Base-by-base conservation (phyloP, 2,329 filamentous ascomycete genomes). In the Calonectria hongkongensis region DNA sequence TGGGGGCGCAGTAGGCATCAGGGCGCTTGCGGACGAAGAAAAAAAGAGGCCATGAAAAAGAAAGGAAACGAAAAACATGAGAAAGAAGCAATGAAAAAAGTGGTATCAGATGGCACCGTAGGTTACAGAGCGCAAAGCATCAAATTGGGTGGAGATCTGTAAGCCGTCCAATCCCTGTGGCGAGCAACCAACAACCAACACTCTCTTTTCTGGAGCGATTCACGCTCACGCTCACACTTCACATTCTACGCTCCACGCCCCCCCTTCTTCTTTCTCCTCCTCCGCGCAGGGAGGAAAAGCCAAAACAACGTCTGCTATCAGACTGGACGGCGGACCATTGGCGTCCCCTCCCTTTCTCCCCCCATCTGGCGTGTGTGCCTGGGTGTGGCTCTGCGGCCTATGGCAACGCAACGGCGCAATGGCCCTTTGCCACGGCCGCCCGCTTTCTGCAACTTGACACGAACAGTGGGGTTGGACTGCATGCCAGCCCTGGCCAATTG, bases 401-500 rank as follows among this genome's bases (percentile, higher is more conserved):
- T 69, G 47, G 25, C 67, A 41, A 33, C 36, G 25, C 67, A 41
- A 33, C 36, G 36, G 41, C 67, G 67, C 58, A 28, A 65, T 39
- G 48, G 47, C 43, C 60, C 51, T 51, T 58, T 51, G 43, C 50
- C 68, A 70, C 62, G 62, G 68, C 43, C 68, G 45, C 47, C 62
- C 62, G 48, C 67, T 73, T 62, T 10, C 36, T 62, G 39, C 56
- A 62, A 43, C 36, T 62, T 68, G 67, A 67, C 71, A 73, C 58
- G 71, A 73, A 73, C 71, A 73, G 71, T 73, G 71, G 71, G 71
- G 63, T 67, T 47, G 51, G 63, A 25, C 39, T 48, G 64, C 71
- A 73, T 64, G 68, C 62, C 51, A 64, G 63, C 28, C 56, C 54
- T 45, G 66, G 62, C 71, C 62, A 73, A 64, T 70, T 50, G 56